A percentile compares a stretch with the other conserved stretches of the same genome.
Conservation (phyloP, 768 basidiomycete species). For the Hericium rajendrae region DNA sequence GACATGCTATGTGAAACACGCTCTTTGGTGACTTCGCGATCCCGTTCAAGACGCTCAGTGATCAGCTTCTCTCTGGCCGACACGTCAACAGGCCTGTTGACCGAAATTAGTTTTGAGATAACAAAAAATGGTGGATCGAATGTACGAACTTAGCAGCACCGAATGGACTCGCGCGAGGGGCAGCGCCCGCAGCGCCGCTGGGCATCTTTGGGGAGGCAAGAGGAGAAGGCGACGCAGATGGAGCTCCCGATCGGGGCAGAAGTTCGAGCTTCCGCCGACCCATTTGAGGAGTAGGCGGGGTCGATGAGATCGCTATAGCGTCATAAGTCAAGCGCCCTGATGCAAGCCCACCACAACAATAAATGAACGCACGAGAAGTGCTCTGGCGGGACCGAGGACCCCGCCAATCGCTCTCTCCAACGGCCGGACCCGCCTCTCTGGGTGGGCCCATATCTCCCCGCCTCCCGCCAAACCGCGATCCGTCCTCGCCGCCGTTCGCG, state of each 20-base stretch:
- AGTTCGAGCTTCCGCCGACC: conserved; percentile 77
- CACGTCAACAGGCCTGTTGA: conserved; percentile 72
- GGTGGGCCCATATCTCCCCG: conserved; percentile 47
- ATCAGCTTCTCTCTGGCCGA: conserved; percentile 68
- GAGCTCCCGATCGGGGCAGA: conserved; percentile 63
- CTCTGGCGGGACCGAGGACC: conserved; percentile 35
- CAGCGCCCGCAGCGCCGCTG: conserved; percentile 28
- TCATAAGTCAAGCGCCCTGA: conserved; percentile 6
- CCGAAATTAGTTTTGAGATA: background rate
- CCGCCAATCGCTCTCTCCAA: conserved; percentile 75
- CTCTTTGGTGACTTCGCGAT: conserved; percentile 36
- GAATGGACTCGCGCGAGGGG: conserved; percentile 64
- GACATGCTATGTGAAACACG: conserved; percentile 31
- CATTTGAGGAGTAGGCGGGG: conserved; percentile 75
- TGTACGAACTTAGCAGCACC: conserved; percentile 65
- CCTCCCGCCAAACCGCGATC: conserved; percentile 21
- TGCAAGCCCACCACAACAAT: conserved; percentile 19
- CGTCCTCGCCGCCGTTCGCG: conserved; percentile 26
- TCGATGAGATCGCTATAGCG: conserved; percentile 51
- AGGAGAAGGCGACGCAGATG: conserved; percentile 63
- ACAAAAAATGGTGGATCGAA: background rate
- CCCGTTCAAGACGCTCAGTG: conserved; percentile 58
- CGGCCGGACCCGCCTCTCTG: conserved; percentile 31
- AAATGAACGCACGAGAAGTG: conserved; percentile 43
- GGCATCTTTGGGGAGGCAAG: conserved; percentile 72